Percentiles rank a stretch among this genome's conserved stretches.
Evolutionary conservation across 257 asterid genomes (phyloP).

Genomic region (Solanum piurae): DNA sequence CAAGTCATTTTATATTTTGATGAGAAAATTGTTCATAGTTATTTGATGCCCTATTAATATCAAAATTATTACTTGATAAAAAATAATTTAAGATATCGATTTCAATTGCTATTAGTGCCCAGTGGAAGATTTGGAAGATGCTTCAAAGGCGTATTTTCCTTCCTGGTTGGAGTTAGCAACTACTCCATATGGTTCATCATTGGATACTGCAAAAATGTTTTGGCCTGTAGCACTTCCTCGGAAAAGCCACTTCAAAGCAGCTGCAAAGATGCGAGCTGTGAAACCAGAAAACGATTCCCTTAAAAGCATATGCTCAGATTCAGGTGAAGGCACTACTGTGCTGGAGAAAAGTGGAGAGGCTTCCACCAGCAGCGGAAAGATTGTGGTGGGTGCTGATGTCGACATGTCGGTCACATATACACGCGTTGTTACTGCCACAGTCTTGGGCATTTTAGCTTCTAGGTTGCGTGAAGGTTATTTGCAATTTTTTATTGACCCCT

Average conservation of each 20-base stretch:
- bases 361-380: slow-evolving; percentile 48
- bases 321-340: slow-evolving; percentile 26
- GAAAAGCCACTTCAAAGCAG: slow-evolving; percentile 92
- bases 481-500: slow-evolving; percentile 59
- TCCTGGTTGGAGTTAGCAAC: slow-evolving; percentile 92
- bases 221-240: slow-evolving; percentile 97
- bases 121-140: slow-evolving; percentile 67
- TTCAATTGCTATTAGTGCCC: slow-evolving; percentile 48
- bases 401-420: slow-evolving; percentile 81
- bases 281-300: slow-evolving; percentile 47
- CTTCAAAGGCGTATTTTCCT: slow-evolving; percentile 63
- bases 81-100: not conserved
- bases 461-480: slow-evolving; percentile 53
- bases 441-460: slow-evolving; percentile 80
- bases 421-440: slow-evolving; percentile 82
- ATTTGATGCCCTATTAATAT: not conserved
- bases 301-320: slow-evolving; percentile 32
- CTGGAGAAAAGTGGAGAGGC: slow-evolving; percentile 58
- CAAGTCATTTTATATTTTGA: not conserved
- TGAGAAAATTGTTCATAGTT: not conserved
- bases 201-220: slow-evolving; percentile 87
- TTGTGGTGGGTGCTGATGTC: slow-evolving; percentile 86
- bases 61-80: not conserved
- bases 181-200: slow-evolving; percentile 80
- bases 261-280: slow-evolving; percentile 93